phyloP scores from a whole-genome alignment of 768 basidiomycete species.

The Pisolithus microcarpus region DNA sequence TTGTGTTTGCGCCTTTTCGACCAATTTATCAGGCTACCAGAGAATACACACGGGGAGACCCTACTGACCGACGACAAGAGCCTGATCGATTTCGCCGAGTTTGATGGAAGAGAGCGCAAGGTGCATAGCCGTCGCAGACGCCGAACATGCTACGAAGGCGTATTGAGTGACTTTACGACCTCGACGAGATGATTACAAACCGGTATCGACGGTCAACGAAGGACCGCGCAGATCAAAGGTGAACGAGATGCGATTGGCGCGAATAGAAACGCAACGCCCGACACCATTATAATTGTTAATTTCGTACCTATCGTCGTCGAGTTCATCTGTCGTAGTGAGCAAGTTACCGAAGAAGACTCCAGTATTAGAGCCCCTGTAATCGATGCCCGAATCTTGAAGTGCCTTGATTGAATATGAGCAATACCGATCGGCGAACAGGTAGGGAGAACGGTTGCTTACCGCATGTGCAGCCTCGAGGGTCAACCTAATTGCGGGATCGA shows the following conservation, averaged over 20 bases:
- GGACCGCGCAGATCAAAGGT: constrained; percentile 36
- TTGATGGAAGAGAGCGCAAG: constrained; percentile 39
- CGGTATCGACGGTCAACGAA: constrained; percentile 39
- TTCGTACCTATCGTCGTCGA: constrained; percentile 23
- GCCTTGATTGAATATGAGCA: constrained; percentile 11
- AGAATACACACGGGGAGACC: not conserved
- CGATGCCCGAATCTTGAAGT: constrained; percentile 41
- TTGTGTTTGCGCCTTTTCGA: constrained; percentile 20
- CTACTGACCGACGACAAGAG: constrained; percentile 32
- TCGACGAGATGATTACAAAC: constrained; percentile 2
- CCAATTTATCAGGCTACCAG: not conserved
- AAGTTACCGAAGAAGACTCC: constrained; percentile 35
- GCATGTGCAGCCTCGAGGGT: constrained; percentile 27
- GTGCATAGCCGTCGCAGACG: constrained; percentile 40
- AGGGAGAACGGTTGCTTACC: constrained; percentile 4
- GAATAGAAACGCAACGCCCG: constrained; percentile 25
- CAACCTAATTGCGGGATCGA: constrained; percentile 27
- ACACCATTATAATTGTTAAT: constrained; percentile 23
- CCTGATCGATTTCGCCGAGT: constrained; percentile 40
- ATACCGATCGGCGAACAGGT: not conserved
- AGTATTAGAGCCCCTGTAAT: constrained; percentile 36
- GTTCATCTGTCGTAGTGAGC: constrained; percentile 21
- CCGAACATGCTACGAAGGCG: constrained; percentile 32
- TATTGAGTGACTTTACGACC: not conserved
- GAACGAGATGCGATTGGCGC: constrained; percentile 29